Conservation (phyloP, 78 protist genomes). For the Pigoraptor vietnamica region DNA sequence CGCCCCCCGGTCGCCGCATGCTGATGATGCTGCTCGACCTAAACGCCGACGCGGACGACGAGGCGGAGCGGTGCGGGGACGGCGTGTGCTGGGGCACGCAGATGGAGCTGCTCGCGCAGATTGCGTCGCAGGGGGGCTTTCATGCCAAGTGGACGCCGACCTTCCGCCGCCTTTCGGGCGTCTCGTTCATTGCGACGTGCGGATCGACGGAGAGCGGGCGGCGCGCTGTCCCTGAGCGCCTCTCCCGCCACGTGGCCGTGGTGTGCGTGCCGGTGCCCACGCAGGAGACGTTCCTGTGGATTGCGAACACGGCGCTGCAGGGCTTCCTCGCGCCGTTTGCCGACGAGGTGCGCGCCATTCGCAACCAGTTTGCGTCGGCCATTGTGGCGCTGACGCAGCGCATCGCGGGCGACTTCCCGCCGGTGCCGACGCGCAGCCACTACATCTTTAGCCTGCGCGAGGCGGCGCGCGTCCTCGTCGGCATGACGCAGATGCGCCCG, state of each 20-base stretch:
- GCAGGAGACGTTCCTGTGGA: conserved; percentile 38
- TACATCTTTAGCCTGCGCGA: conserved; percentile 82
- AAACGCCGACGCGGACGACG: not conserved
- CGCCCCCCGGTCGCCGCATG: not conserved
- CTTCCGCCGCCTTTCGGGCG: not conserved
- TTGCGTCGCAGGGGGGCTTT: not conserved
- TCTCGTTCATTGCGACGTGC: not conserved
- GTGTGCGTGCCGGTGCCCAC: conserved; percentile 25
- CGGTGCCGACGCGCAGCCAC: conserved; percentile 65
- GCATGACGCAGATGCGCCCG: conserved; percentile 31
- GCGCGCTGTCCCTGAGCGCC: conserved; percentile 41
- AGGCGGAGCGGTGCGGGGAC: not conserved
- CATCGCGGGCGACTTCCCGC: not conserved
- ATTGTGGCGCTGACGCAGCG: not conserved
- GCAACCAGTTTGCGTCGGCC: not conserved
- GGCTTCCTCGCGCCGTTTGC: not conserved
- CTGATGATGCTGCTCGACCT: not conserved
- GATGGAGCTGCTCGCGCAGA: not conserved
- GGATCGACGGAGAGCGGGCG: conserved; percentile 66
- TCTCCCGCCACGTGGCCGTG: conserved; percentile 54
- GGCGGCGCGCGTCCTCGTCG: conserved; percentile 59
- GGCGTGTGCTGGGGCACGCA: not conserved
- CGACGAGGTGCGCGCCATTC: not conserved
- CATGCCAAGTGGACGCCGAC: not conserved
- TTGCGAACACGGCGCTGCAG: conserved; percentile 31